A percentile compares a stretch with the other conserved stretches of the same genome.
Conservation (phyloP, 1,284 basidiomycete genomes). For the Ustilago crameri region DNA sequence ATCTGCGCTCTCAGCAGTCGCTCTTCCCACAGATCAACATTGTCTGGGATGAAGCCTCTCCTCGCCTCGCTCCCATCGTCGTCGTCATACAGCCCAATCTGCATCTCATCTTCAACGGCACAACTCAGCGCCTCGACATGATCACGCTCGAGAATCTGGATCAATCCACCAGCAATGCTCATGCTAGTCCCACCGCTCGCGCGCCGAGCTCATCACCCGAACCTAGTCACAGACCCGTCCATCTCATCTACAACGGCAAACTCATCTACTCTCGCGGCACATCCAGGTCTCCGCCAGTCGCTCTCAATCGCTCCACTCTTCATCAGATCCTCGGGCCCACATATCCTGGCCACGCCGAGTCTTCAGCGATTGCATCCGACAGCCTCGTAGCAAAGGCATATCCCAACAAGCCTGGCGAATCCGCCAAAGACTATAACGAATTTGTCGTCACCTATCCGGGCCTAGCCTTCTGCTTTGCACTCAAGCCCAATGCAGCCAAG, state of each 20-base stretch:
- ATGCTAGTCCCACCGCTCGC: neutral
- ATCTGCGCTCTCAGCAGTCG: conserved; percentile 45
- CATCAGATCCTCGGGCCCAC: conserved; percentile 50
- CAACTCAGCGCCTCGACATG: conserved; percentile 37
- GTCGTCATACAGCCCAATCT: conserved; percentile 41
- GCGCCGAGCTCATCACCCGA: neutral
- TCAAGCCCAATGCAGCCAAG: conserved; percentile 15
- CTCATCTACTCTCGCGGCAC: conserved; percentile 28
- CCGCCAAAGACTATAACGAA: conserved; percentile 15
- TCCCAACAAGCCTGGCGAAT: neutral
- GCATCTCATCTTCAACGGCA: conserved; percentile 42
- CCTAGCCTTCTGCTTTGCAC: conserved; percentile 41
- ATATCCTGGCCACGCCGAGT: conserved; percentile 38
- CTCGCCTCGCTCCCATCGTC: conserved; percentile 37
- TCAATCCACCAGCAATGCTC: neutral
- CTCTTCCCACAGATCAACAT: conserved; percentile 51
- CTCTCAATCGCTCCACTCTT: conserved; percentile 44
- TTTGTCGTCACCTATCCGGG: conserved; percentile 47
- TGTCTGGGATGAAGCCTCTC: conserved; percentile 29
- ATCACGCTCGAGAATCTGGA: conserved; percentile 50
- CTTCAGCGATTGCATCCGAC: conserved; percentile 3
- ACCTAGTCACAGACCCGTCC: conserved; percentile 38
- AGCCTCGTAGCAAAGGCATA: conserved; percentile 11
- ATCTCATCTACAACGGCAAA: conserved; percentile 44
- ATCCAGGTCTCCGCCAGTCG: conserved; percentile 11